These are phyloP conservation scores for Oxyria digyna DNA, from an alignment of 148 eudicot species.

Conservation along the genomic window DNA sequence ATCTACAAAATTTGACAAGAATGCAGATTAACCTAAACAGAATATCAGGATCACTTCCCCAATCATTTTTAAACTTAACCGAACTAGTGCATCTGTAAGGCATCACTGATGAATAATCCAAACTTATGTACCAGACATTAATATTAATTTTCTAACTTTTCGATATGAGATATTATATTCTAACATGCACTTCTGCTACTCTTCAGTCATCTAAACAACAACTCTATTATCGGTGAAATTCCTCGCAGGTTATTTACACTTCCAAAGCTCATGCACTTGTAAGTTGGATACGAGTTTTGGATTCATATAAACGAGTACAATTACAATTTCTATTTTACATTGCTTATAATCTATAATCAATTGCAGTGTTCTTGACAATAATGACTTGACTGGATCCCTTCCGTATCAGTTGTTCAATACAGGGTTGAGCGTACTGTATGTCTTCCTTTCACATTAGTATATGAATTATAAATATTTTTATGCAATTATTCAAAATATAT, in stretches of 20 bases:
- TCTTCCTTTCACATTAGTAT: conserved; percentile 1
- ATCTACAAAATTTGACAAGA: conserved; percentile 43
- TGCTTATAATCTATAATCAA: not conserved
- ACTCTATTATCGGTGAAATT: conserved; percentile 71
- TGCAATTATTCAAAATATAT: not conserved
- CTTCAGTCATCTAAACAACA: conserved; percentile 65
- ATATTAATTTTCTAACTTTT: no score
- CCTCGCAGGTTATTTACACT: conserved; percentile 55
- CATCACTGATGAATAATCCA: no score
- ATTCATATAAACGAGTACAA: no score
- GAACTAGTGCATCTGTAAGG: conserved; percentile 60
- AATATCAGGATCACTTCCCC: conserved; percentile 65
- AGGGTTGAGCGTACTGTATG: conserved; percentile 57
- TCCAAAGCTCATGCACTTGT: conserved; percentile 58
- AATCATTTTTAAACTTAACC: conserved; percentile 53
- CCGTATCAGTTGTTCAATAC: conserved; percentile 45
- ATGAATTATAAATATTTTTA: no score
- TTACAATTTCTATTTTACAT: no score
- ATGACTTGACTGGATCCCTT: conserved; percentile 63
- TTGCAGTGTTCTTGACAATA: conserved; percentile 78
- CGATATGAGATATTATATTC: no score
- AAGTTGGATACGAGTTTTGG: conserved; percentile 35
- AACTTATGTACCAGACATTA: no score
- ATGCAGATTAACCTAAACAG: conserved; percentile 69
- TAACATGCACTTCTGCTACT: no score